phyloP scores from a whole-genome alignment of 192 early-diverging fungal species.

The Backusella tarrabulga region DNA sequence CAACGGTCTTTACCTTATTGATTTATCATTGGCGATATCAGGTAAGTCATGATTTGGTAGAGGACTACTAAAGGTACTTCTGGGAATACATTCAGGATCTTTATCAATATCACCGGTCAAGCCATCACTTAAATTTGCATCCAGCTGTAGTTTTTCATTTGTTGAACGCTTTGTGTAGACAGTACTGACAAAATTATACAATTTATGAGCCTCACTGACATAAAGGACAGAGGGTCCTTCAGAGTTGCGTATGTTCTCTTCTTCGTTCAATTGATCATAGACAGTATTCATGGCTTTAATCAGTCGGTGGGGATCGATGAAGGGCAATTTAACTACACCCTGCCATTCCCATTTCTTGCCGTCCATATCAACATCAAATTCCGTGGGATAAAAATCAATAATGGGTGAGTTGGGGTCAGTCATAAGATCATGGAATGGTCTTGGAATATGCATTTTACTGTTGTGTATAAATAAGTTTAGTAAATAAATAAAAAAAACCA shows the following conservation, averaged over 20 bases:
- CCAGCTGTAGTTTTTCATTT: slow-evolving; percentile 41
- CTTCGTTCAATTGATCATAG: slow-evolving; percentile 63
- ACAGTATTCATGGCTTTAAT: slow-evolving; percentile 66
- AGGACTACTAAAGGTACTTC: slow-evolving; percentile 59
- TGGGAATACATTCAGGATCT: slow-evolving; percentile 61
- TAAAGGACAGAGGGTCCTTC: slow-evolving; percentile 58
- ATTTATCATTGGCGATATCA: slow-evolving; percentile 63
- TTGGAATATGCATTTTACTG: slow-evolving; percentile 66
- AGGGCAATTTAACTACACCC: slow-evolving; percentile 91
- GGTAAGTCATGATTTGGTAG: slow-evolving; percentile 47
- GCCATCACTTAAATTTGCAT: slow-evolving; percentile 54
- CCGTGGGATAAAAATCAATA: slow-evolving; percentile 91
- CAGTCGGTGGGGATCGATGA: slow-evolving; percentile 87
- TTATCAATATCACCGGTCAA: slow-evolving; percentile 56
- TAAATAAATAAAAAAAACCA: neutral
- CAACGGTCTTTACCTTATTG: slow-evolving; percentile 41
- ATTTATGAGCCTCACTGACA: slow-evolving; percentile 57
- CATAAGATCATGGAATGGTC: slow-evolving; percentile 75
- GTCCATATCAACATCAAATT: slow-evolving; percentile 91
- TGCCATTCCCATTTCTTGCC: slow-evolving; percentile 96
- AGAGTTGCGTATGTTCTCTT: slow-evolving; percentile 76
- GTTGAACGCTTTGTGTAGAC: slow-evolving; percentile 50
- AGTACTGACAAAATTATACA: slow-evolving; percentile 55
- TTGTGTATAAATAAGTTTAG: neutral
- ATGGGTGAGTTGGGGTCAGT: slow-evolving; percentile 79